Evolutionary conservation across 345 rosid species (phyloP).

Genomic region (Hypericum androsaemum): DNA sequence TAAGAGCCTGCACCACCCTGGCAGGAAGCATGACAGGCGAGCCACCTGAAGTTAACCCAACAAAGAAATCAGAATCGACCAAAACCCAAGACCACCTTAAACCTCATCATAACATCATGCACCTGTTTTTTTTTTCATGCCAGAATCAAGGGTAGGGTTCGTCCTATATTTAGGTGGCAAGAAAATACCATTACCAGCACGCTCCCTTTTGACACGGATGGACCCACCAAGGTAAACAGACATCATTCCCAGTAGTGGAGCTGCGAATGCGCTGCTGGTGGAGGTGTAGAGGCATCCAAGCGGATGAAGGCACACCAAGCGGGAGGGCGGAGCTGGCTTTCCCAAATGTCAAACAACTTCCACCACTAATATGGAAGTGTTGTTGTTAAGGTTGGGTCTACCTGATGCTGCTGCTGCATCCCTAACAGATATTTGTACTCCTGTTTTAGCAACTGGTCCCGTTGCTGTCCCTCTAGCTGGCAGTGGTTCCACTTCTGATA

Average conservation of each 20-base stretch:
- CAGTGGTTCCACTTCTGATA: neutral
- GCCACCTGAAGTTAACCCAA: slow-evolving; percentile 6
- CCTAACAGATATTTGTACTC: neutral
- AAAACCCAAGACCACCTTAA: neutral
- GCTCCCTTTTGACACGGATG: slow-evolving; percentile 10
- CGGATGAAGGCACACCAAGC: neutral
- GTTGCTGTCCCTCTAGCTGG: no score
- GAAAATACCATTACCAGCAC: slow-evolving; percentile 24
- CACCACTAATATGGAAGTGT: neutral
- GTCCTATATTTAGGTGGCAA: slow-evolving; percentile 19
- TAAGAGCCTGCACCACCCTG: slow-evolving; percentile 19
- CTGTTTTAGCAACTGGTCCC: neutral
- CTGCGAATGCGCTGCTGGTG: neutral
- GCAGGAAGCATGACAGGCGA: slow-evolving; percentile 10
- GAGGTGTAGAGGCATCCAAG: neutral
- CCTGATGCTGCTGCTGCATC: slow-evolving; percentile 1
- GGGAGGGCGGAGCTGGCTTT: neutral
- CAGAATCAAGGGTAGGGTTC: slow-evolving; percentile 2
- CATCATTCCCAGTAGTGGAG: neutral
- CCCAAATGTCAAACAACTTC: neutral
- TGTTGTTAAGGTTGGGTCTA: neutral
- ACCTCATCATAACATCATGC: neutral
- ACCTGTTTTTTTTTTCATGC: slow-evolving; percentile 14
- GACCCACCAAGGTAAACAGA: neutral
- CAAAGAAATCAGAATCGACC: neutral